A percentile compares a stretch with the other conserved stretches of the same genome.
phyloP scores from a whole-genome alignment of 306 rosid genomes.

The Rubus idaeus region DNA sequence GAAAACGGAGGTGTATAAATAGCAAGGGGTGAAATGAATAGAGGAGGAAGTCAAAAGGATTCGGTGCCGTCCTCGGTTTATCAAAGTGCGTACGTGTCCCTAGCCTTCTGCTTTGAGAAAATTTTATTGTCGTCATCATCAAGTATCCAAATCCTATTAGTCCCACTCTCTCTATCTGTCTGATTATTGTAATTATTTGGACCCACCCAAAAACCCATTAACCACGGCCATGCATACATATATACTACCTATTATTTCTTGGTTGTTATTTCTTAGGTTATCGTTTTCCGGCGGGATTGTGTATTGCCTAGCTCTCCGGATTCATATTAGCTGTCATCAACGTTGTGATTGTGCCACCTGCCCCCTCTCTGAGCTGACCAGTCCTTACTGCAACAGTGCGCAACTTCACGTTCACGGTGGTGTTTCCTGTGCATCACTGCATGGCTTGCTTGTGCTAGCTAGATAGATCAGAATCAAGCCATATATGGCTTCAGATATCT shows the following conservation, averaged over 20 bases:
- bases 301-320: constrained; percentile 41
- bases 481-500: neutral
- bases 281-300: constrained; percentile 52
- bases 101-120: constrained; percentile 17
- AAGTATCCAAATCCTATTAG: constrained; percentile 12
- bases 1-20: constrained; percentile 50
- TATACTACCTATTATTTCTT: neutral
- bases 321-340: constrained; percentile 60
- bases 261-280: constrained; percentile 11
- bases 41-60: constrained; percentile 54
- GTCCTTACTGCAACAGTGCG: constrained; percentile 1
- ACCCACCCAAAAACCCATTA: neutral
- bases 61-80: constrained; percentile 79
- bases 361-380: constrained; percentile 10
- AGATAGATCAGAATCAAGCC: neutral
- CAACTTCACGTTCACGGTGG: constrained; percentile 37
- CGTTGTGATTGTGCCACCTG: constrained; percentile 48
- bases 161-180: neutral
- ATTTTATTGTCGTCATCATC: constrained; percentile 5
- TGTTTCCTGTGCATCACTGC: constrained; percentile 30
- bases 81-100: constrained; percentile 62
- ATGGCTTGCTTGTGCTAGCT: constrained; percentile 4
- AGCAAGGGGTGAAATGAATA: constrained; percentile 24
- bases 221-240: constrained; percentile 9
- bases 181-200: neutral